Evolutionary conservation across 1,139 yeast genomes (phyloP).

Genomic region (Magnusiomyces clavatus): DNA sequence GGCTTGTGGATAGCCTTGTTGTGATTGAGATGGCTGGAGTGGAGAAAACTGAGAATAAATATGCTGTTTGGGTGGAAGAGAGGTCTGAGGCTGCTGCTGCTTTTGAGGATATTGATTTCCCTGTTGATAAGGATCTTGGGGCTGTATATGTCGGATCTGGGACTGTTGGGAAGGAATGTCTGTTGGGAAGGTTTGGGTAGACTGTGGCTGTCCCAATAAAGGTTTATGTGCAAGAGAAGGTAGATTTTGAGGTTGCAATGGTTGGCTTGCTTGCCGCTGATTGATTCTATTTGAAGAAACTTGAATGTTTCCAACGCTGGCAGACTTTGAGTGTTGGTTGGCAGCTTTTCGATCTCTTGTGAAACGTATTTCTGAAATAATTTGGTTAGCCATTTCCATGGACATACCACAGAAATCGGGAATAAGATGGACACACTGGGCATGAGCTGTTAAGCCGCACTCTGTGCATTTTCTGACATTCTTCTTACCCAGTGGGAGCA

Average conservation of each 20-base stretch:
- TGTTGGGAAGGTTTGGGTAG: conserved; percentile 6
- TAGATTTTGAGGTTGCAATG: conserved; percentile 1
- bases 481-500: conserved; percentile 89
- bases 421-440: conserved; percentile 85
- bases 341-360: conserved; percentile 48
- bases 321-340: conserved; percentile 16
- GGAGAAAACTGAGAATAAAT: background rate
- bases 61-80: conserved; percentile 10
- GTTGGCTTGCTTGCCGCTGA: conserved; percentile 9
- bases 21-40: background rate
- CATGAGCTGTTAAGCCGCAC: conserved; percentile 92
- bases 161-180: conserved; percentile 3
- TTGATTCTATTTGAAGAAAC: conserved; percentile 7
- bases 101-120: conserved; percentile 6
- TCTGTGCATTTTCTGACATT: conserved; percentile 93
- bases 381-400: conserved; percentile 92
- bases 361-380: conserved; percentile 73
- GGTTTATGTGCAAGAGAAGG: conserved; percentile 7
- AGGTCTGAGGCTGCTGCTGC: conserved; percentile 15
- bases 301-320: conserved; percentile 23
- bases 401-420: conserved; percentile 99
- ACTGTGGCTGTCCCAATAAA: conserved; percentile 13
- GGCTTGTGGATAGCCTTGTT: background rate
- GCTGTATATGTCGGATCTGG: background rate
- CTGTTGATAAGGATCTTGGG: conserved; percentile 7